Percentiles rank a stretch among this genome's conserved stretches.
These are phyloP conservation scores for Stenocarpella maydis DNA, from an alignment of 2,329 filamentous ascomycete species.

Conservation along the genomic window DNA sequence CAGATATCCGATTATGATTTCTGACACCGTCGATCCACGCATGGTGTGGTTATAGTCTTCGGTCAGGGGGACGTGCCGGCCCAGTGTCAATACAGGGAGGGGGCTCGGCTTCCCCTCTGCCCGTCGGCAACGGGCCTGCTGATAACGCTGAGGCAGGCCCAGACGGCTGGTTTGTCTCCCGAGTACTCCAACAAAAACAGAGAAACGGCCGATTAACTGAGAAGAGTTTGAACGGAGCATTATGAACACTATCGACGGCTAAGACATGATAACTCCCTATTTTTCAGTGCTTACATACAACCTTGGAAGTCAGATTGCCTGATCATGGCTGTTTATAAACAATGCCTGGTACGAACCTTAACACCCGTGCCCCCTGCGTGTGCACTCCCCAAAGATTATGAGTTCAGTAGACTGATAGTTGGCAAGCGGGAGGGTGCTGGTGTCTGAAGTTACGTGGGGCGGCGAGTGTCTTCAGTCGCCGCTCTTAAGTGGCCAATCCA, in stretches of 20 bases:
- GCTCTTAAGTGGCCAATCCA: too few species aligned
- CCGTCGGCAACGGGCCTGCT: constrained; percentile 2
- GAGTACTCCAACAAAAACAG: neutral
- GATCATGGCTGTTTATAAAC: neutral
- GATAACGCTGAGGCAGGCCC: neutral
- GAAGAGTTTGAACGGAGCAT: too few species aligned
- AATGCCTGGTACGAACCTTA: too few species aligned
- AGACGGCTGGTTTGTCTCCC: neutral
- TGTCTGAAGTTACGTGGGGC: too few species aligned
- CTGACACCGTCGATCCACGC: neutral
- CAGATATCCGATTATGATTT: neutral
- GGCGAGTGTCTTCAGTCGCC: too few species aligned
- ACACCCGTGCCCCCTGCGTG: too few species aligned
- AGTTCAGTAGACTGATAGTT: too few species aligned
- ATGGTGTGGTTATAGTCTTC: neutral
- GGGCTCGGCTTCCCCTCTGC: constrained; percentile 1
- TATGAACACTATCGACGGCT: neutral
- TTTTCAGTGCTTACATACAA: neutral
- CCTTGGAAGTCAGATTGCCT: neutral
- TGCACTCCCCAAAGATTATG: too few species aligned
- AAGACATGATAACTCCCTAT: too few species aligned
- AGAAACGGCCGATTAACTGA: neutral
- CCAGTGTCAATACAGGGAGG: neutral
- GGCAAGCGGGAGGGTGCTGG: too few species aligned
- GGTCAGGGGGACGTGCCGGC: neutral